These are phyloP conservation scores for Candida suzukii DNA, from an alignment of 805 yeast genomes.

Conservation along the genomic window DNA sequence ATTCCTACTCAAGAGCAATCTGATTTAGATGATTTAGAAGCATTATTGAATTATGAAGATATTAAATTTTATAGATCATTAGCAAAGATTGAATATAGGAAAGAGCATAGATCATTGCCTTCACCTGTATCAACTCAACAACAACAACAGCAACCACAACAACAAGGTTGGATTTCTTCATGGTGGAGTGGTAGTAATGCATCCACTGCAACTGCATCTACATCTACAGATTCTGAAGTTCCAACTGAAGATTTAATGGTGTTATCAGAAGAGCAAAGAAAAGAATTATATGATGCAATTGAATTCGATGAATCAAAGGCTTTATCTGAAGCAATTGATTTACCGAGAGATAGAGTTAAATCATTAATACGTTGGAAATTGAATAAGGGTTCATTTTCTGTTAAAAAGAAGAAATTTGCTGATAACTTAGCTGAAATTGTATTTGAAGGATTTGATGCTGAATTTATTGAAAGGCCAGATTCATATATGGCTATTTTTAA, in stretches of 20 bases:
- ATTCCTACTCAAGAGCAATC: slow-evolving; percentile 23
- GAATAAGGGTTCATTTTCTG: slow-evolving; percentile 68
- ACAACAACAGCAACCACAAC: slow-evolving; percentile 5
- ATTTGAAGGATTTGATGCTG: slow-evolving; percentile 76
- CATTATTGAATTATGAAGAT: slow-evolving; percentile 62
- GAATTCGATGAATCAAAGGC: slow-evolving; percentile 72
- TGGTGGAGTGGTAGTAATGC: slow-evolving; percentile 48
- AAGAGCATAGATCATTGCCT: slow-evolving; percentile 31
- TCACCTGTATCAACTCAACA: slow-evolving; percentile 9
- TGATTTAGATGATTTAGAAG: slow-evolving; percentile 48
- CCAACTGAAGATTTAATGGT: slow-evolving; percentile 31
- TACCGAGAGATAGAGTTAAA: slow-evolving; percentile 70
- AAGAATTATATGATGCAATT: slow-evolving; percentile 88
- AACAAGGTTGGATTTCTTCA: slow-evolving; percentile 59
- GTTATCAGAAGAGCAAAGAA: slow-evolving; percentile 79
- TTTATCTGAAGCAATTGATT: slow-evolving; percentile 43
- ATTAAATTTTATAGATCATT: slow-evolving; percentile 78
- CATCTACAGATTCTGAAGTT: slow-evolving; percentile 10
- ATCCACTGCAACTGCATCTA: slow-evolving; percentile 1
- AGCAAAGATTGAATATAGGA: slow-evolving; percentile 60
- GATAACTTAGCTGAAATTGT: slow-evolving; percentile 64
- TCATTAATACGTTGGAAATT: slow-evolving; percentile 62
- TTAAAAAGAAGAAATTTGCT: slow-evolving; percentile 35
- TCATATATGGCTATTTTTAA: slow-evolving; percentile 69
- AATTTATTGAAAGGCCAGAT: slow-evolving; percentile 69